Conservation (phyloP, 495 filamentous ascomycete genomes). For the Penicillium pulvis region DNA sequence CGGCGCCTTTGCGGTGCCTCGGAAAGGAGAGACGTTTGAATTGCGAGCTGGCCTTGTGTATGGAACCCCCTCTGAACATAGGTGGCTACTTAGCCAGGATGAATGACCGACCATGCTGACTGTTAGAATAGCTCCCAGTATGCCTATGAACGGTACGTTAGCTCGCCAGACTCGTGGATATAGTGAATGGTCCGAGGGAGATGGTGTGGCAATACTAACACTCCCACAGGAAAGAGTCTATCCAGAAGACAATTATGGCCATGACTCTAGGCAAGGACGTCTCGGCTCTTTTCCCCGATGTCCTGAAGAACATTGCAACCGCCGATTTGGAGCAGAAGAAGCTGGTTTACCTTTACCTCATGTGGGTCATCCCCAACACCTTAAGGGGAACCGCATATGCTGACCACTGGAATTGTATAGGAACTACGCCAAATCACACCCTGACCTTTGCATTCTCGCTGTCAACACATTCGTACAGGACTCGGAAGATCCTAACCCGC, state of each 20-base stretch:
- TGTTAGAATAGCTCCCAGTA: conserved; percentile 73
- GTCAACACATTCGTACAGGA: conserved; percentile 99
- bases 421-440: conserved; percentile 99
- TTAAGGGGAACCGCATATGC: conserved; percentile 12
- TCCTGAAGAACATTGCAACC: conserved; percentile 98
- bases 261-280: conserved; percentile 99
- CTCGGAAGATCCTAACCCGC: conserved; percentile 96
- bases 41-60: conserved; percentile 91
- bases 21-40: conserved; percentile 98
- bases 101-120: conserved; percentile 30
- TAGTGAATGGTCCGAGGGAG: conserved; percentile 1
- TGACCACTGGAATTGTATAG: conserved; percentile 44
- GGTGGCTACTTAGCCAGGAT: conserved; percentile 13
- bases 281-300: conserved; percentile 94
- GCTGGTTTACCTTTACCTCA: conserved; percentile 97
- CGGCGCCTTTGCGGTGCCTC: conserved; percentile 86
- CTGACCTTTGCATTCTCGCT: conserved; percentile 97
- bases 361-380: conserved; percentile 59
- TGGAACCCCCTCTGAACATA: conserved; percentile 28
- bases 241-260: conserved; percentile 99
- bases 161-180: background rate
- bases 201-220: conserved; percentile 30
- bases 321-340: conserved; percentile 98
- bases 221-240: conserved; percentile 80
- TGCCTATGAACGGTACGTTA: conserved; percentile 83